phyloP scores from a whole-genome alignment of 768 basidiomycete genomes.

The Lentinus tigrinus region DNA sequence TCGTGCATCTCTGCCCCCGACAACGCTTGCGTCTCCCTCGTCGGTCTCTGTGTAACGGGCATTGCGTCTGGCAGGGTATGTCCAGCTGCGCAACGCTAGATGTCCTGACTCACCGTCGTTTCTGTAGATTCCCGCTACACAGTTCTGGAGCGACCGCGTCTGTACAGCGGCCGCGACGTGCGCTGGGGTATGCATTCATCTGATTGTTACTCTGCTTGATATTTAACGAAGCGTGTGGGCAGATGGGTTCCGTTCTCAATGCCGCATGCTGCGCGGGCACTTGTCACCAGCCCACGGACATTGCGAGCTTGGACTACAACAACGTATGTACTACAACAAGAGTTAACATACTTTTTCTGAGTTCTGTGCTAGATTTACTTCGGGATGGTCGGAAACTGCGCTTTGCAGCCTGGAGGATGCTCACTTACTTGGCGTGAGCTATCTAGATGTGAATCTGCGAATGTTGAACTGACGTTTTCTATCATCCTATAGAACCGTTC shows the following conservation, averaged over 20 bases:
- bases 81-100: background rate
- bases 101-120: background rate
- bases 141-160: background rate
- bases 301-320: background rate
- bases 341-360: background rate
- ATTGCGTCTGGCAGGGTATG: background rate
- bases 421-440: conserved; percentile 3
- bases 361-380: background rate
- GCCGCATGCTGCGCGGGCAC: conserved; percentile 6
- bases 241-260: conserved; percentile 1
- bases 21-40: background rate
- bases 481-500: background rate
- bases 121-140: background rate
- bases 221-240: background rate
- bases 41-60: background rate
- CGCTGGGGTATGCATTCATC: background rate
- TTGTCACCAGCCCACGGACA: background rate
- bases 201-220: background rate
- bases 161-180: conserved; percentile 2
- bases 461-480: too few relatives aligned
- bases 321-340: background rate
- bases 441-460: background rate
- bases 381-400: background rate
- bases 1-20: background rate
- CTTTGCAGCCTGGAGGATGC: background rate